Evolutionary conservation across 441 rosid species (phyloP).

Genomic region (Syzygium malaccense): DNA sequence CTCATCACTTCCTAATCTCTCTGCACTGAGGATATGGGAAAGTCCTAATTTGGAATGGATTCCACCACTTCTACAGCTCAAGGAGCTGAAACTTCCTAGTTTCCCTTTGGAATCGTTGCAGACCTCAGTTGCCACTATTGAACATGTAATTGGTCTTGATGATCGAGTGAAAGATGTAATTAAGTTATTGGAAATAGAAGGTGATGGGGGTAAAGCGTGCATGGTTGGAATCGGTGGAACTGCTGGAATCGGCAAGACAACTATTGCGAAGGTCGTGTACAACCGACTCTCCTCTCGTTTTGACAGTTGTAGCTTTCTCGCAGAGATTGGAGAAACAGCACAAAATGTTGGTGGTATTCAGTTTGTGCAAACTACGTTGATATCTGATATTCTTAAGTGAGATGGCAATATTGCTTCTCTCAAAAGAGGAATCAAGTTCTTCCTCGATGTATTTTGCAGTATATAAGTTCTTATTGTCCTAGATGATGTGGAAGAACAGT

Average conservation of each 20-base stretch:
- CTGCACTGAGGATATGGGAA: no score
- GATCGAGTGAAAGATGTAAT: background rate
- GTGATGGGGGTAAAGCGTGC: background rate
- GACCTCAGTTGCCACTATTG: background rate
- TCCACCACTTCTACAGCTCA: background rate
- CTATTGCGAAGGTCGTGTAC: background rate
- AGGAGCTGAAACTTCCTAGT: background rate
- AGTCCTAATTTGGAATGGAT: background rate
- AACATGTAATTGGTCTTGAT: background rate
- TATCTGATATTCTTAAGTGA: background rate
- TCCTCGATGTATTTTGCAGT: rapidly evolving
- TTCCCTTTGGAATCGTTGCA: background rate
- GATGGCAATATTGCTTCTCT: background rate
- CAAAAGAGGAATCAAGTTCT: background rate
- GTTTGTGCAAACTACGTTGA: background rate
- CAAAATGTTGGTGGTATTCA: background rate
- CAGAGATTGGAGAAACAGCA: background rate
- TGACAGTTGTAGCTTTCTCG: background rate
- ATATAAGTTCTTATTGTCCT: background rate
- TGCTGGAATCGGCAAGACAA: background rate
- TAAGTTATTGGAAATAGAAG: background rate
- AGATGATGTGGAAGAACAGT: background rate
- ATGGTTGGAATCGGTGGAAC: background rate
- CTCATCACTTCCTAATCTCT: no score
- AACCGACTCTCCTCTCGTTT: background rate